Evolutionary conservation across 2,329 filamentous ascomycete genomes (phyloP), one percentile per base, ranked within the genome.

Genomic region (Diaporthe velutina): DNA sequence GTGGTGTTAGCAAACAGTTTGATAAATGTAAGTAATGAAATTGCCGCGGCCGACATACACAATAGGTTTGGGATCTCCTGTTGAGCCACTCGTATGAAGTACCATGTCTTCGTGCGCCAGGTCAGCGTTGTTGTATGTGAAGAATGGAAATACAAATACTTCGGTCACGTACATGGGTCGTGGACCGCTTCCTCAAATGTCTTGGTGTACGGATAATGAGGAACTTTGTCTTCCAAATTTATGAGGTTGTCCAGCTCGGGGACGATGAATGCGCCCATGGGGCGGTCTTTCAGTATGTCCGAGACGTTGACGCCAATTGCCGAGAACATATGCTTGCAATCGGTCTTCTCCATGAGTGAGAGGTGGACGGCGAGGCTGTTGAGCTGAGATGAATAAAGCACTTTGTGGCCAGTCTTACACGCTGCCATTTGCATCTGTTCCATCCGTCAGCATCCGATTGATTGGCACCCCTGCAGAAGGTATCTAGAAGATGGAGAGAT

Each of bases 71-170:
- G 78, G 77, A 15, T 73, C 50, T 15, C 77, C 78, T 6, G 77
- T 79, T 13, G 76, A 77, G 19, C 78, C 77, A 48, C 77, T 78
- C 2, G 77, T 76, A 55, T 78, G 77, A 25, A 78, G 67, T 10
- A 76, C 28, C 28, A 76, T 70, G 19, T 70, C 66, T 70, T 45
- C 12, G 25, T 15, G 10, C 25, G 22, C 28, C 15, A 50, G 22
- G 35, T 70, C 50, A 70, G 66, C 3, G 13, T 22, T 8, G 33
- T 6, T n/a, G 0, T 2, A 1, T 38, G 33, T 35, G 19, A 15
- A 4, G 22, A 2, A 54, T 3, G 10, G 10, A 28, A 9, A 19
- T 19, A 4, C 10, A 5, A 13, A 19, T 30, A 0, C 48, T 38
- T 25, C 6, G 33, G 33, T 9, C 19, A 70, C 66, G 17, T 42